A percentile compares a stretch with the other conserved stretches of the same genome.
Conservation (phyloP, 2,329 filamentous ascomycete species). For the Xylariaceae sp. region DNA sequence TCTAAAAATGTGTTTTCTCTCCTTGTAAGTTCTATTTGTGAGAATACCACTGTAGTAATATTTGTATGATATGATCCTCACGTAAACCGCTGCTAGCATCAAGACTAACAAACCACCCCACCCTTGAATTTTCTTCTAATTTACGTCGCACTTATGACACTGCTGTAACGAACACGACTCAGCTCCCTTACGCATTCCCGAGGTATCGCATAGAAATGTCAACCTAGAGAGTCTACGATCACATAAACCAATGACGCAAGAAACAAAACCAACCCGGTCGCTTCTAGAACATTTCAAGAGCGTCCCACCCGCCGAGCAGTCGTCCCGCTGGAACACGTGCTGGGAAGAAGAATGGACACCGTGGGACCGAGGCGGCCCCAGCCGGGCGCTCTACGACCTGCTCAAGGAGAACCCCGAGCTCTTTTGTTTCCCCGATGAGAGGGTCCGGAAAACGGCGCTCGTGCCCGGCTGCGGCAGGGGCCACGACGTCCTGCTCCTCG, state of each 20-base stretch:
- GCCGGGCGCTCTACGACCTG: constrained; percentile 56
- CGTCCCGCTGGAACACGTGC: constrained; percentile 49
- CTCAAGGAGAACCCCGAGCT: constrained; percentile 50
- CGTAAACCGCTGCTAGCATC: not conserved
- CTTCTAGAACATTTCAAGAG: constrained; percentile 40
- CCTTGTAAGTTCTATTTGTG: too few relatives aligned
- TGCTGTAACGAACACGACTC: too few relatives aligned
- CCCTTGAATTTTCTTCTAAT: too few relatives aligned
- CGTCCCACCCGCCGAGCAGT: constrained; percentile 40
- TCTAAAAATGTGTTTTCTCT: too few relatives aligned
- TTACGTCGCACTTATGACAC: too few relatives aligned
- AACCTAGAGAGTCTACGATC: too few relatives aligned
- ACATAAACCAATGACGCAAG: not conserved
- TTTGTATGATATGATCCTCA: not conserved
- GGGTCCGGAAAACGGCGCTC: constrained; percentile 57
- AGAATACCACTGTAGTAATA: too few relatives aligned
- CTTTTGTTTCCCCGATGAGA: constrained; percentile 32
- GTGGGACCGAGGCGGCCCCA: constrained; percentile 61
- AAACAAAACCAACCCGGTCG: constrained; percentile 6
- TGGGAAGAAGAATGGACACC: constrained; percentile 51
- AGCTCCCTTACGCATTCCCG: too few relatives aligned
- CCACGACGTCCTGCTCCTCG: constrained; percentile 77
- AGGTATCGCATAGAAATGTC: too few relatives aligned
- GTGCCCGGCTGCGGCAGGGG: constrained; percentile 83
- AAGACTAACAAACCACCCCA: too few relatives aligned